phyloP scores from a whole-genome alignment of 768 basidiomycete genomes.

The Sutorius australiensis region DNA sequence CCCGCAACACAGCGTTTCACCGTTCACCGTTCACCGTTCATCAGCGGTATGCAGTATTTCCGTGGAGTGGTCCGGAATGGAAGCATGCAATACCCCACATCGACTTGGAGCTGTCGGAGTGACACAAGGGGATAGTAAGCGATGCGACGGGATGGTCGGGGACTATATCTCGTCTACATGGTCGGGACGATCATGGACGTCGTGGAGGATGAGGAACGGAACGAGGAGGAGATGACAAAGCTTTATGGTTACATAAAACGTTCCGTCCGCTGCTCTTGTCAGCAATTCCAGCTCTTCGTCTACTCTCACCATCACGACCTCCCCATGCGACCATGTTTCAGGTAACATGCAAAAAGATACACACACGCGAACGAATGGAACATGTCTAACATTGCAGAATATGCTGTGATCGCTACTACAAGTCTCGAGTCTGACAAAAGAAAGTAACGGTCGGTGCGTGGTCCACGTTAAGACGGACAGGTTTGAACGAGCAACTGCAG shows the following conservation, averaged over 20 bases:
- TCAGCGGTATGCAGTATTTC: neutral
- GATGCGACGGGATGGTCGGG: neutral
- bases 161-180: neutral
- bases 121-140: neutral
- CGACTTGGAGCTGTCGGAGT: neutral
- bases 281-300: slow-evolving; percentile 32
- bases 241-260: slow-evolving; percentile 35
- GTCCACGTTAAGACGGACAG: neutral
- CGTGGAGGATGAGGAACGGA: neutral
- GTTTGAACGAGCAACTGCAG: slow-evolving; percentile 1
- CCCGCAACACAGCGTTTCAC: neutral
- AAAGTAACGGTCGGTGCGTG: slow-evolving; percentile 11
- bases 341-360: neutral
- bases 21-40: neutral
- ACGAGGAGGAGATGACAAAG: slow-evolving; percentile 31
- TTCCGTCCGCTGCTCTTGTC: slow-evolving; percentile 29
- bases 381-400: slow-evolving; percentile 1
- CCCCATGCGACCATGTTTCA: neutral
- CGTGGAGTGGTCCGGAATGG: neutral
- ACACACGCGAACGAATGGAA: neutral
- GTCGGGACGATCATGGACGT: neutral
- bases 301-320: slow-evolving; percentile 32
- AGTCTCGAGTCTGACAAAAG: slow-evolving; percentile 1
- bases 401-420: slow-evolving; percentile 14
- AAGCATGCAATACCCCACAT: neutral